Evolutionary conservation across 495 filamentous ascomycete genomes (phyloP).

Genomic region (Tirmania nivea): DNA sequence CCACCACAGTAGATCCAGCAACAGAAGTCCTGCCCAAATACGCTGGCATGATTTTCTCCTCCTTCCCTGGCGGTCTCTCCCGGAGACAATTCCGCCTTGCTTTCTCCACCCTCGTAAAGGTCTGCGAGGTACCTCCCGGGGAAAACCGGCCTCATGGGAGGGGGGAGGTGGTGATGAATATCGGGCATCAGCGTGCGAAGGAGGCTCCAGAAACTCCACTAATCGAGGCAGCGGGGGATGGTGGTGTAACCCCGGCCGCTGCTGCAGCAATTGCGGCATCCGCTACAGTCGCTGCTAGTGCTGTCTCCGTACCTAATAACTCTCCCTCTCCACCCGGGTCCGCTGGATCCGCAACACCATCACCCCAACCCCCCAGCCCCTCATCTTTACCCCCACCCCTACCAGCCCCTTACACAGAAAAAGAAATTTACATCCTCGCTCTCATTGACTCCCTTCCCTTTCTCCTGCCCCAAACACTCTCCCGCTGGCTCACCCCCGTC

Average conservation of each 20-base stretch:
- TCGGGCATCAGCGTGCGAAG: slow-evolving; percentile 46
- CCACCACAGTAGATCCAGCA: slow-evolving; percentile 13
- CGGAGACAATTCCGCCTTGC: slow-evolving; percentile 81
- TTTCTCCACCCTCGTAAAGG: slow-evolving; percentile 69
- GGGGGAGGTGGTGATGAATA: slow-evolving; percentile 57
- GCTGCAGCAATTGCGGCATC: not conserved
- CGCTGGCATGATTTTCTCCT: slow-evolving; percentile 57
- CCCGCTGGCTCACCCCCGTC: slow-evolving; percentile 54
- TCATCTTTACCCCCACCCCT: not conserved
- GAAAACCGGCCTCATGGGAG: slow-evolving; percentile 46
- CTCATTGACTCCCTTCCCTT: slow-evolving; percentile 65
- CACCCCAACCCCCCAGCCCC: not conserved
- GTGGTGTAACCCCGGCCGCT: not conserved
- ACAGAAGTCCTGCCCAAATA: slow-evolving; percentile 62
- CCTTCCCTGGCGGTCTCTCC: slow-evolving; percentile 67
- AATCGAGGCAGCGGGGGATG: slow-evolving; percentile 12
- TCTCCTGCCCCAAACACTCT: slow-evolving; percentile 43
- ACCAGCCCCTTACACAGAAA: slow-evolving; percentile 41
- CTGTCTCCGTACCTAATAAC: not conserved
- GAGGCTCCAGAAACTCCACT: slow-evolving; percentile 30
- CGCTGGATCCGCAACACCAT: slow-evolving; percentile 6
- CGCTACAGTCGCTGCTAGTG: not conserved
- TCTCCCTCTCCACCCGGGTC: slow-evolving; percentile 1
- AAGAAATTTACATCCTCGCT: slow-evolving; percentile 56
- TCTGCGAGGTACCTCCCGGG: slow-evolving; percentile 59